phyloP scores from a whole-genome alignment of 495 filamentous ascomycete genomes.

The Massariosphaeria phaeospora region DNA sequence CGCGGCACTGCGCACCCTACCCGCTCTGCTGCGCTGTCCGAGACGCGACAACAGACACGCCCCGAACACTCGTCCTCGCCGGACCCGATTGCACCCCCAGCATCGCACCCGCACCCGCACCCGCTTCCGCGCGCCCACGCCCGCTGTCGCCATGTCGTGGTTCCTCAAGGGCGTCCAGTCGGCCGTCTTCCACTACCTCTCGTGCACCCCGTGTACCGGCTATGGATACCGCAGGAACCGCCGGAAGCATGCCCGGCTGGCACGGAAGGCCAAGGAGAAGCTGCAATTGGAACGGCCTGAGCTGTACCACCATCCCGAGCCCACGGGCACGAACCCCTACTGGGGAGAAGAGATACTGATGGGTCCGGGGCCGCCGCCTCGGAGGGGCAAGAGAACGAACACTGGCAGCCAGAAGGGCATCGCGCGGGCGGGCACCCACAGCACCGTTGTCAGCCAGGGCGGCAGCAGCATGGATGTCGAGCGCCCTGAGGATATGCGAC shows the following conservation, averaged over 20 bases:
- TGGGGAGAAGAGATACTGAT: slow-evolving; percentile 79
- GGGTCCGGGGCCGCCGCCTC: slow-evolving; percentile 68
- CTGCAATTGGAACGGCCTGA: slow-evolving; percentile 63
- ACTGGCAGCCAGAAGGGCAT: slow-evolving; percentile 50
- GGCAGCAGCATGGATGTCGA: slow-evolving; percentile 29
- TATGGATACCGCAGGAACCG: slow-evolving; percentile 58
- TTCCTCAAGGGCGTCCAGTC: slow-evolving; percentile 55
- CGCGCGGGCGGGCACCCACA: slow-evolving; percentile 38
- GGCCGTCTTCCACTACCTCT: slow-evolving; percentile 78
- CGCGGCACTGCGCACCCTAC: too few relatives aligned
- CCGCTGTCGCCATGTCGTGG: slow-evolving; percentile 26
- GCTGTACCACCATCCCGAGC: slow-evolving; percentile 70
- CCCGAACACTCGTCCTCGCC: background rate
- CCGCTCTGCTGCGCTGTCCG: too few relatives aligned
- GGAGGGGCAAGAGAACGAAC: slow-evolving; percentile 52
- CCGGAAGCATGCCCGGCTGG: slow-evolving; percentile 58
- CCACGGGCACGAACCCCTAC: slow-evolving; percentile 77
- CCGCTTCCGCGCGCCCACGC: background rate
- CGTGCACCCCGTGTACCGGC: slow-evolving; percentile 74
- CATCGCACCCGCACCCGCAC: background rate
- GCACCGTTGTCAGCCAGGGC: slow-evolving; percentile 26
- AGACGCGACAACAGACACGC: background rate
- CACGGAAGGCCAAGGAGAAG: slow-evolving; percentile 55
- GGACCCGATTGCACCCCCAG: background rate
- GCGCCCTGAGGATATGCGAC: slow-evolving; percentile 19